phyloP scores from a whole-genome alignment of 768 basidiomycete species.

The Macrocybe gigantea region DNA sequence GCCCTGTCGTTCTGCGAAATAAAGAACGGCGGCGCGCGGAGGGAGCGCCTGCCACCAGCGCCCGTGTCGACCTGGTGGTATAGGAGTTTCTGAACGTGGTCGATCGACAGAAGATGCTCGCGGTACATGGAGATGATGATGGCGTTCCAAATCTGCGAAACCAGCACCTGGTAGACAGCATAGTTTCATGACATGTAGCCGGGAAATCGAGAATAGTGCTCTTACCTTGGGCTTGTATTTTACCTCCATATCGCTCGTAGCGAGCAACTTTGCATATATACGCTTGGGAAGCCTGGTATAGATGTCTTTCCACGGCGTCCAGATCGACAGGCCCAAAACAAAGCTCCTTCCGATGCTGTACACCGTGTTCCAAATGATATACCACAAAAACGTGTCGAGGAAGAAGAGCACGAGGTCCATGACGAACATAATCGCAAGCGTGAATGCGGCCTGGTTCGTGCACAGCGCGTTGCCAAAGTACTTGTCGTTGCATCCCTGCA shows the following conservation, averaged over 20 bases:
- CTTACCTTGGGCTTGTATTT: slow-evolving; percentile 99
- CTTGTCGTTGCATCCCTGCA: slow-evolving; percentile 85
- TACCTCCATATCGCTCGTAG: slow-evolving; percentile 93
- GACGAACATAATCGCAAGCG: slow-evolving; percentile 95
- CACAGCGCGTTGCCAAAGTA: slow-evolving; percentile 83
- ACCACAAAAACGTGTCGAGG: slow-evolving; percentile 99
- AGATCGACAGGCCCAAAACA: slow-evolving; percentile 88
- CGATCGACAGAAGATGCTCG: slow-evolving; percentile 96
- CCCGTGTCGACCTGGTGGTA: slow-evolving; percentile 92
- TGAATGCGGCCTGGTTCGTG: slow-evolving; percentile 90
- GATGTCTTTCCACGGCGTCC: slow-evolving; percentile 99
- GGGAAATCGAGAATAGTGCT: slow-evolving; percentile 1
- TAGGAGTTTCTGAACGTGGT: slow-evolving; percentile 95
- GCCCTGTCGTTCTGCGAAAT: slow-evolving; percentile 90
- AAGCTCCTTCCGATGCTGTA: slow-evolving; percentile 88
- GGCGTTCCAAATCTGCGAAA: slow-evolving; percentile 99
- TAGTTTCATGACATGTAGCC: slow-evolving; percentile 1
- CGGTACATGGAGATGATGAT: slow-evolving; percentile 99
- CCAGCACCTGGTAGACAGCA: slow-evolving; percentile 61
- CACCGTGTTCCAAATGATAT: slow-evolving; percentile 98
- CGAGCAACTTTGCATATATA: slow-evolving; percentile 92
- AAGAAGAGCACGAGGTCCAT: slow-evolving; percentile 98
- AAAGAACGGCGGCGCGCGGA: slow-evolving; percentile 97
- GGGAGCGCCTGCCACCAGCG: slow-evolving; percentile 78
- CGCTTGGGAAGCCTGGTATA: slow-evolving; percentile 94